Base-by-base conservation (phyloP, 2,329 filamentous ascomycete genomes). In the Botrytis byssoidea region DNA sequence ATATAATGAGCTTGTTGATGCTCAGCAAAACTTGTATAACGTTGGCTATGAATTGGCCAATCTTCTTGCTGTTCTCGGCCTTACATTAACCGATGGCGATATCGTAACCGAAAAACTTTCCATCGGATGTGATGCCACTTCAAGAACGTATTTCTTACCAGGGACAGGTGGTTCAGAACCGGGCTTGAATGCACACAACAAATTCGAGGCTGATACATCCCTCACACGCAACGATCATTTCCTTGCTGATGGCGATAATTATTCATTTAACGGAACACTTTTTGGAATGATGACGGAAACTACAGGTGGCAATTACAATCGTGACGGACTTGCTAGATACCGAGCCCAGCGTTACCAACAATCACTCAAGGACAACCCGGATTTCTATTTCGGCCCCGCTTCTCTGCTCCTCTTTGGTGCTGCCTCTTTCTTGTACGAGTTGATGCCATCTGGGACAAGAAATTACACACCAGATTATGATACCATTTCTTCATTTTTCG, bases 161-260 rank as follows among this genome's bases (percentile, higher is more conserved):
- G 18, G 48, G 9, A 44, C 76, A 12, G 77, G 75, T 16, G 78
- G 78, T 10, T 71, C 74, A 25, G 75, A 78, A 40, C 78, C 78
- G 4, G 78, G 77, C 46, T 68, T 78, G 3, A 70, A 77, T 57
- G 77, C 77, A 29, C 87, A 88, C 78, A 87, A 87, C 77, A 83
- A 84, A 70, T 85, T 87, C 76, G 86, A 88, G 80, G 81, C 83
- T 2, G 87, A 88, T 79, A 84, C 84, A 0, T 87, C 85, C 60
- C 82, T 83, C 67, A 87, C 86, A 0, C 84, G 86, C 1, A 83
- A 85, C 65, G 86, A 88, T 67, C 78, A 88, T 0, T 80, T 78
- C 72, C 32, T 55, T 12, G 59, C 8, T 51, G 20, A 60, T 76
- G 77, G 70, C 10, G 46, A 71, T 42, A 71, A 71, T 25, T 79